A percentile compares a stretch with the other conserved stretches of the same genome.
phyloP scores from a whole-genome alignment of 805 yeast species.

The Suhomyces xylopsoci region DNA sequence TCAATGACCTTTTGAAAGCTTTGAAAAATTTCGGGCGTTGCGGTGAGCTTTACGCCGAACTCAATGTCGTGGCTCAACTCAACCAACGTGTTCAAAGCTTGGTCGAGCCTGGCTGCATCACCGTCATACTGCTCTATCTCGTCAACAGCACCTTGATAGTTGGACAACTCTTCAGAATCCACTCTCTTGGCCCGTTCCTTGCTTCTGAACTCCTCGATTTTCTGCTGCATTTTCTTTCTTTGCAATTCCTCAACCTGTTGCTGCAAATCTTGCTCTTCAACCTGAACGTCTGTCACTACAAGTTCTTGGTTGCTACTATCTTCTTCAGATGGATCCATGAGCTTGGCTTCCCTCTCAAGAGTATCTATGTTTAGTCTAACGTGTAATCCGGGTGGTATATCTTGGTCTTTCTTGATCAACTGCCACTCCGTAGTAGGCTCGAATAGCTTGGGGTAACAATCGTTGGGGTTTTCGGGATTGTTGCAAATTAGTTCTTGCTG shows the following conservation, averaged over 20 bases:
- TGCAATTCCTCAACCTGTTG: conserved; percentile 6
- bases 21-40: conserved; percentile 29
- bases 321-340: conserved; percentile 33
- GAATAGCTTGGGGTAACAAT: conserved; percentile 66
- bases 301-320: conserved; percentile 7
- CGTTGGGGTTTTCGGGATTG: conserved; percentile 32
- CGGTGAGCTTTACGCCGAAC: conserved; percentile 50
- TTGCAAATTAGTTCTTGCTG: conserved; percentile 35
- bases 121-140: conserved; percentile 16
- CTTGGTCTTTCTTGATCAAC: conserved; percentile 63
- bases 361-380: conserved; percentile 74
- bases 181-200: conserved; percentile 8
- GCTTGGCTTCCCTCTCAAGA: conserved; percentile 64
- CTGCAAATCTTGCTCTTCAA: conserved; percentile 5
- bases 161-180: conserved; percentile 14
- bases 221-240: conserved; percentile 1
- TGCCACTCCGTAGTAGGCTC: conserved; percentile 70
- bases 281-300: conserved; percentile 10
- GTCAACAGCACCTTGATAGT: conserved; percentile 17
- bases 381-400: conserved; percentile 77
- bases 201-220: neutral
- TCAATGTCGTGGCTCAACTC: conserved; percentile 70
- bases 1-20: conserved; percentile 20
- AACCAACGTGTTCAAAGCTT: conserved; percentile 42
- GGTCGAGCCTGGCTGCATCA: conserved; percentile 17